Evolutionary conservation across 441 rosid genomes (phyloP).

Genomic region (Corymbia citriodora): DNA sequence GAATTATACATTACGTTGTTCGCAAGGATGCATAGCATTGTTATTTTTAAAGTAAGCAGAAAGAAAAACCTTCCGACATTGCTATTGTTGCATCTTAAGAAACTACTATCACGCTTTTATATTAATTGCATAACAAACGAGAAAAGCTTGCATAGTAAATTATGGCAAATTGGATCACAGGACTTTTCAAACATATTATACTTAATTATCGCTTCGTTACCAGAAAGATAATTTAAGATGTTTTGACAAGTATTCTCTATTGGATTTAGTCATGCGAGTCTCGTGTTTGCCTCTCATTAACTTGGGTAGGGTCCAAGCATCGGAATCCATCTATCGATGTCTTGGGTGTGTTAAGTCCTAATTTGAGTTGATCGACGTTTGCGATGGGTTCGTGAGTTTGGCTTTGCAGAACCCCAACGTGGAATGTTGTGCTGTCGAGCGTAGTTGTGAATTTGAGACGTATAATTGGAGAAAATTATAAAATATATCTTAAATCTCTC

Average conservation of each 20-base stretch:
- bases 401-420: no score
- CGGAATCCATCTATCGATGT: no score
- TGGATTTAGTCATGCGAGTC: not conserved
- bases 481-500: no score
- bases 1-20: not conserved
- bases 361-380: no score
- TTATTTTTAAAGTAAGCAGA: not conserved
- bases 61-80: not conserved
- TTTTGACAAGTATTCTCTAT: not conserved
- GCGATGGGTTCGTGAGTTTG: no score
- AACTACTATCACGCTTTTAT: not conserved
- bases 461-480: no score
- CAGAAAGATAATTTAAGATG: not conserved
- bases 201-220: not conserved
- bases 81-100: not conserved
- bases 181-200: not conserved
- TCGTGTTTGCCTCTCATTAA: not conserved
- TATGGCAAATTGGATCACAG: not conserved
- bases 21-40: not conserved
- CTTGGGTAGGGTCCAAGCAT: not conserved
- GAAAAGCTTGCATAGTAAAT: not conserved
- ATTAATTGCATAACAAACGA: not conserved
- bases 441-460: not conserved
- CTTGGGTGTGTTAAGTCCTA: no score
- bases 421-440: no score